Percentiles rank a stretch among this genome's conserved stretches.
Evolutionary conservation across 257 asterid genomes (phyloP).

Genomic region (Craterostigma plantagineum): DNA sequence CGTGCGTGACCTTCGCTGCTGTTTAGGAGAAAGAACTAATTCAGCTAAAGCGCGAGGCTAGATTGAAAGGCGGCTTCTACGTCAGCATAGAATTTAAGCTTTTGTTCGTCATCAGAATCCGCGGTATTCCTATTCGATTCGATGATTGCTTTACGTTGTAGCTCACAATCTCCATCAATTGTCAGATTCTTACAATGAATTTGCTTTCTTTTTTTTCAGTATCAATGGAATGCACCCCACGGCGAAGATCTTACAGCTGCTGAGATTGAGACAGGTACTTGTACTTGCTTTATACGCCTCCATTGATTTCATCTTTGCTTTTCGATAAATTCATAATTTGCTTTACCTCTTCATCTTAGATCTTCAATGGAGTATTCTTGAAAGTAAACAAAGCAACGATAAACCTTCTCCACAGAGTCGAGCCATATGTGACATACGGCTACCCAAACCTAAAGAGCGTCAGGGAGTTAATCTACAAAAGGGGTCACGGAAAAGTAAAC

Average conservation of each 20-base stretch:
- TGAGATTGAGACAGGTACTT: background rate
- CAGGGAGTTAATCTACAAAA: conserved; percentile 1
- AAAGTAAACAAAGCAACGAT: too few relatives aligned
- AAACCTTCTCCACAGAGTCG: background rate
- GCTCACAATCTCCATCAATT: too few relatives aligned
- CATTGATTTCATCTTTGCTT: background rate
- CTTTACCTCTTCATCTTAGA: too few relatives aligned
- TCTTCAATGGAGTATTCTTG: conserved; percentile 1
- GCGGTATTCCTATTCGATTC: background rate
- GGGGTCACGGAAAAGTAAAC: conserved; percentile 2
- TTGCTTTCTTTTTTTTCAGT: too few relatives aligned
- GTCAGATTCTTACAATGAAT: too few relatives aligned
- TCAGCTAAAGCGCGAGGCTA: background rate
- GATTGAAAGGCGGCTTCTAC: background rate
- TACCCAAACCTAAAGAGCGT: background rate
- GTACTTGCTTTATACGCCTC: background rate
- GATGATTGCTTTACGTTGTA: too few relatives aligned
- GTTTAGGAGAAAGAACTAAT: background rate
- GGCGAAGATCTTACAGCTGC: too few relatives aligned
- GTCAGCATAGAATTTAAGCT: background rate
- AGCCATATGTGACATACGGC: conserved; percentile 1
- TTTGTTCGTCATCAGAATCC: background rate
- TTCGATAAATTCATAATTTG: background rate
- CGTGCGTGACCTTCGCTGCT: too few relatives aligned
- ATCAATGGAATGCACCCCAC: too few relatives aligned